Base-by-base conservation (phyloP, 805 yeast species). In the Brettanomyces anomalus region DNA sequence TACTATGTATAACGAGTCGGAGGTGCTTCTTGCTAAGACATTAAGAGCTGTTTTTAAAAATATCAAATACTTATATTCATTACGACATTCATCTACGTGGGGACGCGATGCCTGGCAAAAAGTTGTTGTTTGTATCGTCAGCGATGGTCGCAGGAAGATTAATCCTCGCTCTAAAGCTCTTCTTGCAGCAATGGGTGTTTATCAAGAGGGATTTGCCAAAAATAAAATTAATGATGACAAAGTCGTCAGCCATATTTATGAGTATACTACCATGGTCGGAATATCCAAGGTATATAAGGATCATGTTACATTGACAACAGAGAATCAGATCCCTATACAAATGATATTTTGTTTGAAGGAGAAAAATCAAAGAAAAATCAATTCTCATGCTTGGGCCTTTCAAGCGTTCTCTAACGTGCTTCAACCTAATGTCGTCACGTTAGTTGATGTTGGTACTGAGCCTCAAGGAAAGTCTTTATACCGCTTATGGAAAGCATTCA, bases 21-120 rank as follows among this genome's bases (percentile, higher is more conserved):
- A 90, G 49, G 69, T 85, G 14, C 65, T 85, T 31, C 65, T 89
- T 41, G 96, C 89, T 3, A 69, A 90, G 53, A 89, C 97, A 4
- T 69, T 90, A 50, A 85, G 85, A 57, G 97, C 97, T 51, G 85
- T 87, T 11, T 86, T 90, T 67, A 85, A 85, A 45, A 90, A 93
- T 60, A 82, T 90, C 49, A 72, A 77, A 48, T 81, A 88, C 59
- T 70, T 93, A 55, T 73, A 79, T 41, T 73, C 84, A 47, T 70
- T 80, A 28, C 73, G 79, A 47, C 60, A 69, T 17, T 77, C 85
- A 1, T 73, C 76, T 13, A 73, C 79, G 1, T 90, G 98, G 98
- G 97, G 97, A n/a, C 78, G 78, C 36, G 95, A 86, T 45, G 79
- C 95, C 0, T 90, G 97, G 97, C 87, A 89, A 53, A 90, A 87